Conservation (phyloP, 106 monocot species). For the Ottelia alismoides region DNA sequence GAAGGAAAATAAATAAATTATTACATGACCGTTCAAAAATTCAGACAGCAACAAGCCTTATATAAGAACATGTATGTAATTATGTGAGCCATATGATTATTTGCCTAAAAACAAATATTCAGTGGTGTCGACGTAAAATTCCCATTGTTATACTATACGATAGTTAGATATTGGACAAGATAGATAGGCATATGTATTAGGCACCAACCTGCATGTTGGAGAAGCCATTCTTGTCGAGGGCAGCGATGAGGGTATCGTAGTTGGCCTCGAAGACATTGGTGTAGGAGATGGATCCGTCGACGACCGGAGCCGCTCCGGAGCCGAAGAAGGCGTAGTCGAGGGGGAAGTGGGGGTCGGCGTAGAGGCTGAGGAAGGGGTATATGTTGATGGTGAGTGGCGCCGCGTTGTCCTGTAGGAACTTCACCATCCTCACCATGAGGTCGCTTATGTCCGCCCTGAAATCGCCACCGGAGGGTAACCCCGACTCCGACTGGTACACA, state of each 20-base stretch:
- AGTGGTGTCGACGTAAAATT: no score
- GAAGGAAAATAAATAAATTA: no score
- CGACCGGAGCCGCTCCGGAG: conserved; percentile 29
- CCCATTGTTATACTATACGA: no score
- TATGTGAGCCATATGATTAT: no score
- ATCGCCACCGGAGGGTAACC: conserved; percentile 70
- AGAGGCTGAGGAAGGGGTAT: conserved; percentile 93
- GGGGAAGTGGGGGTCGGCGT: conserved; percentile 87
- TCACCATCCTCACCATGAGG: conserved; percentile 59
- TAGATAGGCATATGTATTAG: no score
- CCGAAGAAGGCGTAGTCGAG: conserved; percentile 75
- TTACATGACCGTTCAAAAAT: no score
- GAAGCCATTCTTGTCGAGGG: conserved; percentile 80
- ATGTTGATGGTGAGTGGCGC: conserved; percentile 80
- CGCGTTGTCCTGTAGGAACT: conserved; percentile 67
- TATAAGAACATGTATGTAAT: no score
- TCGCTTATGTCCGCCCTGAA: conserved; percentile 72
- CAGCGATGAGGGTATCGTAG: conserved; percentile 73
- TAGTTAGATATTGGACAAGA: no score
- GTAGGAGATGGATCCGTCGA: conserved; percentile 71
- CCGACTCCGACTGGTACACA: conserved; percentile 55
- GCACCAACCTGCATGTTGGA: no score
- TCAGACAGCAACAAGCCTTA: no score
- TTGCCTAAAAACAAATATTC: no score
- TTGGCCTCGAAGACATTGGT: conserved; percentile 91